Percentiles rank a stretch among this genome's conserved stretches.
These are phyloP conservation scores for Hyphopichia pseudoburtonii DNA, from an alignment of 1,139 yeast species.

Conservation along the genomic window DNA sequence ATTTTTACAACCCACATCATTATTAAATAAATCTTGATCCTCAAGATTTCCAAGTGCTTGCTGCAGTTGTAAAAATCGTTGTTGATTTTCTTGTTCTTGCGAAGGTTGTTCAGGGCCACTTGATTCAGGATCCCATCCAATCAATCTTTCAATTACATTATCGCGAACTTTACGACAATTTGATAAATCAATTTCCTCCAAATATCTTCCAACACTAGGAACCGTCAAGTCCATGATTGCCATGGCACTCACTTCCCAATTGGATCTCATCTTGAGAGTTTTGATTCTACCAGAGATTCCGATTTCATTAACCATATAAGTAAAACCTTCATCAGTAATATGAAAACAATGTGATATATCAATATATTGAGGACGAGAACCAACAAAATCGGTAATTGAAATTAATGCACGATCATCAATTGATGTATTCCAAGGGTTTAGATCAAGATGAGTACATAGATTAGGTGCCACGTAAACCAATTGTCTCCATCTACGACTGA, in stretches of 20 bases:
- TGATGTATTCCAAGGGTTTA: slow-evolving; percentile 59
- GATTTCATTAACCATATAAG: slow-evolving; percentile 66
- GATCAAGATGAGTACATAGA: slow-evolving; percentile 50
- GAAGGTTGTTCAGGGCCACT: too few species aligned
- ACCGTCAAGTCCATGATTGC: slow-evolving; percentile 76
- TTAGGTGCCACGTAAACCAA: slow-evolving; percentile 56
- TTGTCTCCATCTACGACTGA: slow-evolving; percentile 68
- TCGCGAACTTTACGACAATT: slow-evolving; percentile 76
- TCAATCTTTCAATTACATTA: slow-evolving; percentile 62
- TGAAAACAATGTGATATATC: slow-evolving; percentile 75
- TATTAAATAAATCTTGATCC: slow-evolving; percentile 15
- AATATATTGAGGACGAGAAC: slow-evolving; percentile 60
- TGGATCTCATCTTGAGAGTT: slow-evolving; percentile 60
- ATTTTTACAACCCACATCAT: slow-evolving; percentile 55
- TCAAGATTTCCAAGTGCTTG: slow-evolving; percentile 5
- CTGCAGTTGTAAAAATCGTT: slow-evolving; percentile 5
- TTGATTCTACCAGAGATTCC: slow-evolving; percentile 63
- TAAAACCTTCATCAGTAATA: slow-evolving; percentile 72
- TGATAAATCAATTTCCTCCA: slow-evolving; percentile 63
- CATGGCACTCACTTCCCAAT: slow-evolving; percentile 79
- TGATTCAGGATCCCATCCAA: slow-evolving; percentile 50
- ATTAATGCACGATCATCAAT: slow-evolving; percentile 58
- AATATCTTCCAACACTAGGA: slow-evolving; percentile 58
- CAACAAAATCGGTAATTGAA: slow-evolving; percentile 67
- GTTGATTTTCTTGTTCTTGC: too few species aligned